Evolutionary conservation across 2,329 filamentous ascomycete species (phyloP), one percentile per base, ranked within the genome.

Genomic region (Fonsecaea erecta): DNA sequence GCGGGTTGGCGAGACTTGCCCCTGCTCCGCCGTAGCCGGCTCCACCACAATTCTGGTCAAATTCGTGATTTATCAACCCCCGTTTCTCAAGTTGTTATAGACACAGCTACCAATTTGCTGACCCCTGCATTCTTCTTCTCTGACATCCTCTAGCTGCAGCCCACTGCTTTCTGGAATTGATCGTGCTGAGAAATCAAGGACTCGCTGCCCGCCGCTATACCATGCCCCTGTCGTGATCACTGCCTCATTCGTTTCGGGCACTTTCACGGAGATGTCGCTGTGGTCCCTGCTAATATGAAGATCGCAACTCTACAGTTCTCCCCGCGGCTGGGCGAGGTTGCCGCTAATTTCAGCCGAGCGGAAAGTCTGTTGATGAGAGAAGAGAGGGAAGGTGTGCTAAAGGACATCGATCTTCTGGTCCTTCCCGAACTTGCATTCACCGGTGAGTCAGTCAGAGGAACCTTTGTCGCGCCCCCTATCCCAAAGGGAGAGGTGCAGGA

Each of bases 351-450:
- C 60, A 73, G 71, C 46, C 74, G 74, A 35, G 81, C 80, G 18
- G 76, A 82, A 71, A 74, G 73, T 28, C 64, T 83, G 40, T 71
- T 83, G n/a, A 74, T 76, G 58, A 68, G 72, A 16, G 73, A 75
- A n/a, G 75, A 76, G 55, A 62, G 68, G 21, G 67, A 67, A 48
- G 66, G 70, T 7, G 48, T 60, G n/a, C 63, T 74, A 8, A 43
- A 70, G 28, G 64, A 71, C n/a, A 74, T 86, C 32, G 85, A 88
- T 73, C 78, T 88, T 67, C 78, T 89, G 28, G 81, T 89, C 2
- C 75, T 89, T 51, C 86, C 87, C 0, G 87, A 89, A 75, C 76
- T 89, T 73, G 86, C 86, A 3, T 85, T 89, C 74, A 83, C 83
- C 62, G 84, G 84, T 85, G 75, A 70, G 75, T 67, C 59, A 63